Conservation (phyloP, 176 grass and related monocot species). For the Cenchrus americanus region DNA sequence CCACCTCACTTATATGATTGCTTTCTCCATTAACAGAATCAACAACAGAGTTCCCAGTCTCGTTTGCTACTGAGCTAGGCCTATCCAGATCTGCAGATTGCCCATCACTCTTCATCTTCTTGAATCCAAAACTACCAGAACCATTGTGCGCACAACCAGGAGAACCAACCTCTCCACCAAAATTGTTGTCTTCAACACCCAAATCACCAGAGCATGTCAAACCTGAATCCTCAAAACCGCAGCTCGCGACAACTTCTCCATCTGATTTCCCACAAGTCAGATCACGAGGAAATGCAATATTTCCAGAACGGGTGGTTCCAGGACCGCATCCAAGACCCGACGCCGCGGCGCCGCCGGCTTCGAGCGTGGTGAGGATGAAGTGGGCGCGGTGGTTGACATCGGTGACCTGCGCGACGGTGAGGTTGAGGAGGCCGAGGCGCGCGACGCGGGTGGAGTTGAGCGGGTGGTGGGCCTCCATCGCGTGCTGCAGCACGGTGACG, state of each 20-base stretch:
- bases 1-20: background rate
- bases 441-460: slow-evolving; percentile 86
- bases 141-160: background rate
- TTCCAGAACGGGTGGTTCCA: slow-evolving; percentile 1
- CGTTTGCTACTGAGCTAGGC: background rate
- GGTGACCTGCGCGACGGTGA: slow-evolving; percentile 55
- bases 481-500: slow-evolving; percentile 86
- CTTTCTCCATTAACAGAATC: background rate
- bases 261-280: background rate
- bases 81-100: background rate
- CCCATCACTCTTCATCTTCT: background rate
- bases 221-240: background rate
- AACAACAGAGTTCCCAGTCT: slow-evolving; percentile 13
- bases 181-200: background rate
- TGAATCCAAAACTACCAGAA: background rate
- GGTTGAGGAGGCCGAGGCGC: slow-evolving; percentile 78
- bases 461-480: slow-evolving; percentile 72
- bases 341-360: background rate
- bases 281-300: background rate
- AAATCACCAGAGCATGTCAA: background rate
- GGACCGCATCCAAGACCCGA: slow-evolving; percentile 28
- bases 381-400: slow-evolving; percentile 76
- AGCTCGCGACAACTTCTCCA: background rate
- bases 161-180: slow-evolving; percentile 9
- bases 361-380: slow-evolving; percentile 64